Conservation (phyloP, 805 yeast genomes). For the Starmerella sp. region DNA sequence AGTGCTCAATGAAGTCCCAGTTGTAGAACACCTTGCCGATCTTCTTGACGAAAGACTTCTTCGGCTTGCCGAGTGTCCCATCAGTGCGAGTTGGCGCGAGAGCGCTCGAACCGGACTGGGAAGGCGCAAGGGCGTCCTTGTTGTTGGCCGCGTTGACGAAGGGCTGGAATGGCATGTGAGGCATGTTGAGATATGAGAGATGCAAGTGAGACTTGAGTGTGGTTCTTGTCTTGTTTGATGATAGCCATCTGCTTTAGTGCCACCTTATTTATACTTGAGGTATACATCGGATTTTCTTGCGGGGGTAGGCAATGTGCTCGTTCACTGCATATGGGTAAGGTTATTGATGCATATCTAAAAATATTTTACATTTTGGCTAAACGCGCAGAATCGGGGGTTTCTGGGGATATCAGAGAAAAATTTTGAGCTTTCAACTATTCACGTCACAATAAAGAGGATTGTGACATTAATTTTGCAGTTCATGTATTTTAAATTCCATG, state of each 20-base stretch:
- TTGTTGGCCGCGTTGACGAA: neutral
- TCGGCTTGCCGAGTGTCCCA: neutral
- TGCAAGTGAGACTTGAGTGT: neutral
- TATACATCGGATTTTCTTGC: neutral
- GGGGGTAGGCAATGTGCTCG: neutral
- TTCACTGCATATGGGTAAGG: neutral
- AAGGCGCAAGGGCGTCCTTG: neutral
- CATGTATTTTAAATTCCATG: neutral
- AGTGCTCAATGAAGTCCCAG: slow-evolving; percentile 5
- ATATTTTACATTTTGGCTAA: neutral
- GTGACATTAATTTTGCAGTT: neutral
- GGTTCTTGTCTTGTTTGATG: neutral
- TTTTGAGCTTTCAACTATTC: neutral
- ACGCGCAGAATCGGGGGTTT: neutral
- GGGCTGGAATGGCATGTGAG: slow-evolving; percentile 1
- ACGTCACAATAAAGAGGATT: neutral
- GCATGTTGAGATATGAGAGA: neutral
- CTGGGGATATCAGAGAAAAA: too few relatives aligned
- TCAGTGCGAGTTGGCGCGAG: neutral
- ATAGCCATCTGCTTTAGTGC: neutral
- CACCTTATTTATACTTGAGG: neutral
- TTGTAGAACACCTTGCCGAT: neutral
- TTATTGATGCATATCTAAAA: neutral
- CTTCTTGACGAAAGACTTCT: neutral
- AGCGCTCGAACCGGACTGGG: neutral